phyloP scores from a whole-genome alignment of 345 rosid genomes.

The Sonneratia alba region DNA sequence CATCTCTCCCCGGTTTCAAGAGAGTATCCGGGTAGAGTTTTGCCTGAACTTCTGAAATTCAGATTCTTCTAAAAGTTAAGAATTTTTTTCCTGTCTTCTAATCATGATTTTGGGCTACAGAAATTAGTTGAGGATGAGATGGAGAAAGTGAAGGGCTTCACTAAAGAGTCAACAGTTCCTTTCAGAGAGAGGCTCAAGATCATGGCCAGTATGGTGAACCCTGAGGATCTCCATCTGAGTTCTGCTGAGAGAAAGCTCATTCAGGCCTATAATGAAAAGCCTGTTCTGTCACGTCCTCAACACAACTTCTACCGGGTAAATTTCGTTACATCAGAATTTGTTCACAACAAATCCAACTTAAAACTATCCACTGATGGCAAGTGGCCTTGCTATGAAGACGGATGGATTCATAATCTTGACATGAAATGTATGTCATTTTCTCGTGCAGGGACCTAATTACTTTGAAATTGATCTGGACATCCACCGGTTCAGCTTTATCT shows the following conservation, averaged over 20 bases:
- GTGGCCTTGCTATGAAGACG: neutral
- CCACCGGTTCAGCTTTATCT: conserved; percentile 86
- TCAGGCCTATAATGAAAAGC: conserved; percentile 79
- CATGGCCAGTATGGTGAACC: conserved; percentile 67
- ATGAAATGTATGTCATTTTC: neutral
- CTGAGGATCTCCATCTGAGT: conserved; percentile 66
- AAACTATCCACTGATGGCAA: neutral
- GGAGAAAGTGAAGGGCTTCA: conserved; percentile 77
- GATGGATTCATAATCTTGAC: neutral
- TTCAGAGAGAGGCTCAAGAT: conserved; percentile 90
- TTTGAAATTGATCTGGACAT: conserved; percentile 92
- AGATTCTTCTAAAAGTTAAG: conserved; percentile 19
- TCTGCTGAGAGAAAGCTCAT: conserved; percentile 77
- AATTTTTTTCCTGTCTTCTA: neutral
- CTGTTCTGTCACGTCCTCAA: conserved; percentile 91
- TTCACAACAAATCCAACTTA: too few relatives aligned
- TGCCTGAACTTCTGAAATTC: neutral
- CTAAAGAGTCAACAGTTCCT: conserved; percentile 61
- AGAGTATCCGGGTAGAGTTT: conserved; percentile 51
- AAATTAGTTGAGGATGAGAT: conserved; percentile 60
- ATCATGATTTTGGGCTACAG: neutral
- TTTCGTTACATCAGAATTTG: too few relatives aligned
- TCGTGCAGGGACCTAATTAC: conserved; percentile 68
- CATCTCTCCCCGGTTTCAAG: conserved; percentile 55
- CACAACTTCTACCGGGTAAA: conserved; percentile 61